Evolutionary conservation across 108 stramenopile genomes (phyloP).

Genomic region (Stephanodiscus minutulus): DNA sequence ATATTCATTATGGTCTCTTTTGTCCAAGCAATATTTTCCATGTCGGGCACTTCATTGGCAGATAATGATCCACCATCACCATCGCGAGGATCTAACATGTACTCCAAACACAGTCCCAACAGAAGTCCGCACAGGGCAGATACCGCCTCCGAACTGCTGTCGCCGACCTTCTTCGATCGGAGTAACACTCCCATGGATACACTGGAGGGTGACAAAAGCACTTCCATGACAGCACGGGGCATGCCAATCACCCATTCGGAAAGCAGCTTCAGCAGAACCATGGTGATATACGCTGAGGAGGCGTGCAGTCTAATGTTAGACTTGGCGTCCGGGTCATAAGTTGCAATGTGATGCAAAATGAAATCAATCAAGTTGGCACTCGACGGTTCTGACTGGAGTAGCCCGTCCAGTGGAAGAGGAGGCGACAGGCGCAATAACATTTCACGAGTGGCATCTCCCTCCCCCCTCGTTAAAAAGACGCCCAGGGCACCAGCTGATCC

Average conservation of each 20-base stretch:
- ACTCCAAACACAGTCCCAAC: constrained; percentile 71
- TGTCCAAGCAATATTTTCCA: constrained; percentile 45
- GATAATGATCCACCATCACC: constrained; percentile 9
- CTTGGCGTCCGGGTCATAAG: constrained; percentile 22
- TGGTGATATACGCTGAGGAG: constrained; percentile 30
- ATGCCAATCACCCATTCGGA: constrained; percentile 63
- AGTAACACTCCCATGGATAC: constrained; percentile 41
- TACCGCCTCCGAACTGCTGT: constrained; percentile 13
- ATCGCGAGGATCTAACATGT: constrained; percentile 44
- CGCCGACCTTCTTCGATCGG: constrained; percentile 19
- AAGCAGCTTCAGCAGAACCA: constrained; percentile 53
- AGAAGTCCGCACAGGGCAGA: constrained; percentile 59
- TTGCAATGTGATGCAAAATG: constrained; percentile 38
- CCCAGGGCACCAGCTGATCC: constrained; percentile 67
- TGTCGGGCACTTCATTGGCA: constrained; percentile 5
- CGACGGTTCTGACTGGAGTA: constrained; percentile 5
- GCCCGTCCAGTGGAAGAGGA: constrained; percentile 16
- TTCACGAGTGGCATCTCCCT: constrained; percentile 65
- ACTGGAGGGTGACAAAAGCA: constrained; percentile 57
- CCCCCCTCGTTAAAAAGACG: constrained; percentile 54
- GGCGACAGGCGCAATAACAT: constrained; percentile 61
- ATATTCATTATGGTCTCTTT: constrained; percentile 43
- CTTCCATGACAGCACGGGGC: constrained; percentile 58
- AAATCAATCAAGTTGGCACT: constrained; percentile 43
- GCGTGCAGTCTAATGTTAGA: constrained; percentile 16